These are phyloP conservation scores for Colletotrichum costaricense DNA, from an alignment of 2,329 filamentous ascomycete genomes.

Conservation along the genomic window DNA sequence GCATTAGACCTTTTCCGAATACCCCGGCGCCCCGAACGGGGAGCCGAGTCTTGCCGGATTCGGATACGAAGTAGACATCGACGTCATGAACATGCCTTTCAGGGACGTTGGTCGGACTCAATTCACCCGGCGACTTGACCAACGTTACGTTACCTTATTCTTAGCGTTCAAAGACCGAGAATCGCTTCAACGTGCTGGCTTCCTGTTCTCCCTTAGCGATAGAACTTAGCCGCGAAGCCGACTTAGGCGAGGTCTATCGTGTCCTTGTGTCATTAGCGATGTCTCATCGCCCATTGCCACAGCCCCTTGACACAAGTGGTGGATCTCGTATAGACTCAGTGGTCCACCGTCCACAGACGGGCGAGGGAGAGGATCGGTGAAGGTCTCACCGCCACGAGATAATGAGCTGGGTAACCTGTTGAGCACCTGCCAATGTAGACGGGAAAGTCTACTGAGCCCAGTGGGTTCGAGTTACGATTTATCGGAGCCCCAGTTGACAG, in stretches of 20 bases:
- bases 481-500: background rate
- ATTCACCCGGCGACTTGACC: background rate
- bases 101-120: background rate
- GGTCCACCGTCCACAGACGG: background rate
- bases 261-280: background rate
- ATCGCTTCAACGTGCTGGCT: background rate
- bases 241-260: background rate
- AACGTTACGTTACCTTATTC: background rate
- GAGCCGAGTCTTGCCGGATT: background rate
- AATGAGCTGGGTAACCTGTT: background rate
- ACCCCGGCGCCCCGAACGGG: background rate
- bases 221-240: background rate
- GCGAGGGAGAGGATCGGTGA: background rate
- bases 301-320: background rate
- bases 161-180: background rate
- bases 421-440: background rate
- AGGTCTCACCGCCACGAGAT: background rate
- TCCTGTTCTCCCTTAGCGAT: background rate
- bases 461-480: background rate
- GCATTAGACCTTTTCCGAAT: background rate
- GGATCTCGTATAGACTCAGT: background rate
- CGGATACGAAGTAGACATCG: background rate
- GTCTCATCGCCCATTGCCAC: background rate
- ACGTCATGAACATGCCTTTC: background rate
- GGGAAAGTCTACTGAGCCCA: background rate